A percentile compares a stretch with the other conserved stretches of the same genome.
Evolutionary conservation across 1,284 basidiomycete genomes (phyloP).

Genomic region (Cerrena zonata): DNA sequence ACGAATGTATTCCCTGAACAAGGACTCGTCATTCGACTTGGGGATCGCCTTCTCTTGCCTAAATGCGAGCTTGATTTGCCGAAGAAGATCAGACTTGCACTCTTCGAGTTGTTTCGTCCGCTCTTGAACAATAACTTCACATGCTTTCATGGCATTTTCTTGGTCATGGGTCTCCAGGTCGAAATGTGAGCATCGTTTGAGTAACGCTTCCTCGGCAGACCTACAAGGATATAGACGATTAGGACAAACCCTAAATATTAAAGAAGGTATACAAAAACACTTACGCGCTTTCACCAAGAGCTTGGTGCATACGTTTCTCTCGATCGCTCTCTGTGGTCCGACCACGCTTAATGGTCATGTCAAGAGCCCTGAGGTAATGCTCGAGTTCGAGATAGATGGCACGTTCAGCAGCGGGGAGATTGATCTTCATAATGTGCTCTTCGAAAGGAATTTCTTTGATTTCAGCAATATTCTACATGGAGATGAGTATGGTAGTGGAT

Average conservation of each 20-base stretch:
- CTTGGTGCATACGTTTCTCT: conserved; percentile 80
- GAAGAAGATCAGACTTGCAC: conserved; percentile 71
- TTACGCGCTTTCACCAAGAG: conserved; percentile 83
- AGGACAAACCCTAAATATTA: not conserved
- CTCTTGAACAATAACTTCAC: conserved; percentile 83
- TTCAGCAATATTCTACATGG: conserved; percentile 81
- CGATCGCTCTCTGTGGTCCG: conserved; percentile 88
- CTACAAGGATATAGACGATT: conserved; percentile 8
- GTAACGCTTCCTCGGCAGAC: conserved; percentile 80
- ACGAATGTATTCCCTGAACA: conserved; percentile 73
- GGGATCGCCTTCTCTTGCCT: conserved; percentile 63
- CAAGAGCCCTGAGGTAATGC: conserved; percentile 83
- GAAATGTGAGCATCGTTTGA: conserved; percentile 92
- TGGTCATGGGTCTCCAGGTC: conserved; percentile 59
- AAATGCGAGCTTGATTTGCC: conserved; percentile 62
- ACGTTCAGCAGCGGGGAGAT: conserved; percentile 86
- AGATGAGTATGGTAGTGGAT: not conserved
- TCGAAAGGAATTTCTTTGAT: conserved; percentile 90
- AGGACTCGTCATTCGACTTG: conserved; percentile 60
- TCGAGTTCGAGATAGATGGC: conserved; percentile 95
- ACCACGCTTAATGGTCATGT: conserved; percentile 80
- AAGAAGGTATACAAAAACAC: conserved; percentile 23
- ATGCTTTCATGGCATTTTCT: conserved; percentile 83
- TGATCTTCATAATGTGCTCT: conserved; percentile 61
- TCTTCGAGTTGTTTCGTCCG: conserved; percentile 74